Base-by-base conservation (phyloP, 116 monocot species). In the Posidonia oceanica region DNA sequence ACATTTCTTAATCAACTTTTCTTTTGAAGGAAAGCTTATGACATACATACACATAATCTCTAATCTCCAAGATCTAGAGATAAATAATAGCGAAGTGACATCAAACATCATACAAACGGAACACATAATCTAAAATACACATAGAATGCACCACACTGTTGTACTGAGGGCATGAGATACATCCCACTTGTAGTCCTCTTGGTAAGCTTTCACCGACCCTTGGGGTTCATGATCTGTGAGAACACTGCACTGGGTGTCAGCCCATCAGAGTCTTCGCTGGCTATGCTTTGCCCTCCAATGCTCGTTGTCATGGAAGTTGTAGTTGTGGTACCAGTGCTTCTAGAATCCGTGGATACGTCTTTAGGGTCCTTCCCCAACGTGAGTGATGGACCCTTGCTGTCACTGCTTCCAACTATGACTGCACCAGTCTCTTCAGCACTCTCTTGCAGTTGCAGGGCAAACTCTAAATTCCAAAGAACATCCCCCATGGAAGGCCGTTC, bases 201-300 rank as follows among this genome's bases (percentile, higher is more conserved):
- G 36, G 36, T 29, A 21, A 61, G 3, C 8, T 10, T 29, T 76
- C 64, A 76, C 14, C 76, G 69, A 16, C 76, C 76, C 70, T 63
- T 70, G 70, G 69, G 70, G 76, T 76, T 56, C 76, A 76, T 69
- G 76, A 76, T 76, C 76, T 76, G 76, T n/a, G 76, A 76, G 76
- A 76, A 76, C 4, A 76, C 76, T 3, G 76, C 76, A 60, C 76
- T 76, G 29, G 76, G 70, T 39, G 76, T 76, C 29, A 76, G 64
- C 40, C 76, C 76, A 38, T 70, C 70, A 4, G 88, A 88, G 55
- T 88, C 82, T 29, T 75, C 82, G 18, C 83, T 92, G 3, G 71
- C 77, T 4, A 88, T 39, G 75, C 93, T 93, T 69, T 70, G 69
- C 10, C 86, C 88, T 5, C 83, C 85, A 7, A 88, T 80, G 80